Base-by-base conservation (phyloP, 2,329 filamentous ascomycete species). In the Fusarium devonianum region DNA sequence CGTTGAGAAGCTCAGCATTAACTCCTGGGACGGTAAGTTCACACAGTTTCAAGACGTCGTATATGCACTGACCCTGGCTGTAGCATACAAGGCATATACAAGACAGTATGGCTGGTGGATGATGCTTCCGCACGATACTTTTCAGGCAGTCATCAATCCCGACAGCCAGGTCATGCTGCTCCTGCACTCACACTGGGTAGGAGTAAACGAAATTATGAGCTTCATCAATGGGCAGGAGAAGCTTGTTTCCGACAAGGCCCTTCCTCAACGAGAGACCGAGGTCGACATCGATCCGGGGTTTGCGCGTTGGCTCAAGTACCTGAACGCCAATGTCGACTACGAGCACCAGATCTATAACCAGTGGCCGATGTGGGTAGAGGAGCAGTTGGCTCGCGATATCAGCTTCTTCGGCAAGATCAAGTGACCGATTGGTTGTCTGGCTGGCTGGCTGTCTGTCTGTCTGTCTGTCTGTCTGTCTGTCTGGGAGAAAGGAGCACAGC, bases 81-180 rank as follows among this genome's bases (percentile, higher is more conserved):
- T 28, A 80, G 80, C 79, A 12, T 82, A 82, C 61, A 70, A 75
- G 53, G 69, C 75, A n/a, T 73, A 82, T 41, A 72, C 71, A 30
- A 68, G 72, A 43, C 78, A 81, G 58, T 83, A 81, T 62, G 72
- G 65, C 4, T 84, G 80, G 81, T 83, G 80, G 80, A 83, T 83
- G 73, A 73, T 79, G 64, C 72, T 84, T 7, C 76, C 79, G 7
- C 80, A 83, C 56, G 71, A 73, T 25, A 69, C 74, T 36, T 83
- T 84, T 65, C 75, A 78, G 54, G 69, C 71, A 38, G 66, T 84
- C 41, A 73, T 83, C 55, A 75, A 81, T 62, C 68, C 74, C 19
- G 56, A 60, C 19, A 77, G 76, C 60, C 78, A 78, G 60, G 69
- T 74, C 12, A 73, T 76, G 48, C 45, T 78, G 29, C 67, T 84